Evolutionary conservation across 75 land plant genomes (phyloP), one percentile per base, ranked within the genome.

Genomic region (Gnetum montanum): DNA sequence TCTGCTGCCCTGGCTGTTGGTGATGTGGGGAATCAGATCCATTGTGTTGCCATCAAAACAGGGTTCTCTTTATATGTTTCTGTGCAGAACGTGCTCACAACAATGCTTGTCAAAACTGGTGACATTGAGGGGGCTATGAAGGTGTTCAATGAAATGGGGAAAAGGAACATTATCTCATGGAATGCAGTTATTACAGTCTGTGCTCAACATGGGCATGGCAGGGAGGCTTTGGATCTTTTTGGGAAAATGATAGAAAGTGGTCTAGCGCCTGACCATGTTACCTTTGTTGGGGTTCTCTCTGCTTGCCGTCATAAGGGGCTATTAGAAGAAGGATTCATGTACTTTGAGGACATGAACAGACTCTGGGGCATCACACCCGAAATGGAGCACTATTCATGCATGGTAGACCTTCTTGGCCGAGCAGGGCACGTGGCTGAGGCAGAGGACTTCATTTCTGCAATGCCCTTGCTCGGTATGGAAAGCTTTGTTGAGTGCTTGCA

Each of bases 361-460:
- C 48, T 22, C 23, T 31, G 44, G 44, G 49, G 31, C 26, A 57
- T 58, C 10, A 4, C 3, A 8, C 67, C 62, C 15, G 23, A 15
- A 18, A 28, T 29, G 20, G 62, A 65, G 31, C 67, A 65, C 28
- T 31, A 40, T 59, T 34, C 27, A n/a, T 65, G 65, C 50, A 65
- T 65, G 25, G 34, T 65, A 29, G 64, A 59, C 34, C 63, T 65
- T 49, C 50, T 65, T 59, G 67, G 60, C 19, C 46, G 64, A 25
- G 34, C 67, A n/a, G 63, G 63, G 12, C 62, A 27, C 24, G 18
- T 58, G 16, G 31, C 20, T 22, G 67, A 65, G 49, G 67, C 67
- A 12, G 62, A 59, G 11, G 67, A 65, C 34, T 20, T 65, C 16
- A 28, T 65, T 15, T 4, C 26, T 12, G 35, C 18, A 29, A 59